Evolutionary conservation across 352 stramenopile genomes (phyloP).

Genomic region (Phytophthora parvispora): DNA sequence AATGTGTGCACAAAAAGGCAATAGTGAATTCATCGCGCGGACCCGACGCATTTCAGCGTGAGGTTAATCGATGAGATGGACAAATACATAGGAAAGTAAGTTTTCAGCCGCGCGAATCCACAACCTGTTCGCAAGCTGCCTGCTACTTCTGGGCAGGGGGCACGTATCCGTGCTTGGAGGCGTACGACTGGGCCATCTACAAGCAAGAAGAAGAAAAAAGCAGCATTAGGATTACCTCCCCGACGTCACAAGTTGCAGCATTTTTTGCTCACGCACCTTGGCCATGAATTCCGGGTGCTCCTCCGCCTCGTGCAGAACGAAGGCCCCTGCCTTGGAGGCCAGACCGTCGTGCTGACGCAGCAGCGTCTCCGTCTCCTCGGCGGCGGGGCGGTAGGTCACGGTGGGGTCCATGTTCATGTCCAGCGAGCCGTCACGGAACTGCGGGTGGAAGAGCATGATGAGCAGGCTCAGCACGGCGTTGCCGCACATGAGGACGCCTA

Average conservation of each 20-base stretch:
- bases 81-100: constrained; percentile 39
- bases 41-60: constrained; percentile 14
- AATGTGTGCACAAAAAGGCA: neutral
- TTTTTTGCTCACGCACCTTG: constrained; percentile 42
- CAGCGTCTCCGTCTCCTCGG: constrained; percentile 75
- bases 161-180: constrained; percentile 54
- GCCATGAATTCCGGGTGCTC: constrained; percentile 79
- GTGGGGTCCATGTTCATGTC: constrained; percentile 85
- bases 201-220: constrained; percentile 5
- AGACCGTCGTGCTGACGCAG: constrained; percentile 72
- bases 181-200: constrained; percentile 60
- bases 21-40: neutral
- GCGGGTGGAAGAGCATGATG: constrained; percentile 89
- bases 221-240: neutral
- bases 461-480: constrained; percentile 82
- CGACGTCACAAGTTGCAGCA: neutral
- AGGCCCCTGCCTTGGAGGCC: constrained; percentile 68
- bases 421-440: constrained; percentile 83
- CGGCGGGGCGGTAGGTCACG: constrained; percentile 65
- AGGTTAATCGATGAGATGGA: constrained; percentile 25
- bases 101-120: constrained; percentile 14
- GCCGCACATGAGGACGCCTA: constrained; percentile 79
- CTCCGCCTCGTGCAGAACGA: constrained; percentile 74
- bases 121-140: constrained; percentile 12
- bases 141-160: constrained; percentile 48